phyloP scores from a whole-genome alignment of 768 basidiomycete genomes.

The Naganishia vishniacii region DNA sequence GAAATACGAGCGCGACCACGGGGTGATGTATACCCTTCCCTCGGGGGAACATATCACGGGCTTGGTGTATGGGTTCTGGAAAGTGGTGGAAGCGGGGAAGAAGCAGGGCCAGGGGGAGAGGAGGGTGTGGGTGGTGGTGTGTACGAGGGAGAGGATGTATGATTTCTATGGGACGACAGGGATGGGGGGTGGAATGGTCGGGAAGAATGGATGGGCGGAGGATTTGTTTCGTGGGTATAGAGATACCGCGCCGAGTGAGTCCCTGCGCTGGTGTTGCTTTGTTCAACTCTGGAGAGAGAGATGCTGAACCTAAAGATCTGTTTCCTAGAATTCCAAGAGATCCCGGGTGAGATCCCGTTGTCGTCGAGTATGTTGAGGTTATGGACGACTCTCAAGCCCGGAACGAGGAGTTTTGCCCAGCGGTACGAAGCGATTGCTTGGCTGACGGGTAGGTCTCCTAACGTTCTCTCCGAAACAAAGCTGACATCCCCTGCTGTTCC shows the following conservation, averaged over 20 bases:
- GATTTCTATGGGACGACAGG: slow-evolving; percentile 57
- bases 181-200: slow-evolving; percentile 68
- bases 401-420: not conserved
- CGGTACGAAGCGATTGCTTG: slow-evolving; percentile 61
- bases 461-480: not conserved
- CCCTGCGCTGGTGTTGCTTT: too few relatives aligned
- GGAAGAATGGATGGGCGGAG: slow-evolving; percentile 66
- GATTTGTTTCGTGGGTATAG: slow-evolving; percentile 67
- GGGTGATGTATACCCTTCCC: slow-evolving; percentile 54
- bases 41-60: slow-evolving; percentile 81
- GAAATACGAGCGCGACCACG: slow-evolving; percentile 49
- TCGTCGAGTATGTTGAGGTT: slow-evolving; percentile 49
- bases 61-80: slow-evolving; percentile 67
- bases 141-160: slow-evolving; percentile 82
- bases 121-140: slow-evolving; percentile 63
- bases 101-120: slow-evolving; percentile 54
- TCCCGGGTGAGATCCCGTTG: slow-evolving; percentile 68
- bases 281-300: not conserved
- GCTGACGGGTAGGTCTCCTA: slow-evolving; percentile 67
- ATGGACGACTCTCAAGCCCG: slow-evolving; percentile 9
- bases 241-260: slow-evolving; percentile 54
- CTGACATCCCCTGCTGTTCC: not conserved
- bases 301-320: not conserved
- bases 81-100: slow-evolving; percentile 40
- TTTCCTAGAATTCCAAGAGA: slow-evolving; percentile 72